Evolutionary conservation across 257 asterid genomes (phyloP), one percentile per base, ranked within the genome.

Genomic region (Ligustrum vulgare): DNA sequence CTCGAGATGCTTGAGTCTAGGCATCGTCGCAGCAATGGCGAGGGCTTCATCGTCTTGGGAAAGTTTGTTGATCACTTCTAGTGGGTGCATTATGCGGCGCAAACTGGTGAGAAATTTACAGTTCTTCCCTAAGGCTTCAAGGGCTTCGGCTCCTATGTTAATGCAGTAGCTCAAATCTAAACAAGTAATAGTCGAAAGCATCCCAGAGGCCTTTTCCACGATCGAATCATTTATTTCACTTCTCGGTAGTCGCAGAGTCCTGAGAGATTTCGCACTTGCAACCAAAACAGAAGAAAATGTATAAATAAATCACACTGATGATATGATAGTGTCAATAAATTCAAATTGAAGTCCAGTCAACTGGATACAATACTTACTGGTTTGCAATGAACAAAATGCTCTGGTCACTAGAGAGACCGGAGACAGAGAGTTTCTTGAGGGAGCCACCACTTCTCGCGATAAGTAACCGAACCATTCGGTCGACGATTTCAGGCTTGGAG

Each of bases 101-200:
- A 94, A 78, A 70, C 79, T 80, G 33, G 87, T 83, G 65, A 94
- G 88, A 41, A 75, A 84, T 72, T 80, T 90, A 70, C 98, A 91
- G 78, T 87, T 69, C 76, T 87, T 86, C 32, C 98, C 97, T 28
- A 91, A 65, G 0, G 89, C 86, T 79, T 88, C 96, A 0, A 94
- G 88, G 15, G 91, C 90, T 56, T 68, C 77, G 3, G 96, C 96
- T 72, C 98, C 97, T 5, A 94, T 73, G 8, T 79, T 84, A 25
- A 81, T 76, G 89, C 98, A 94, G 72, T 89, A 90, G 86, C 98
- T 94, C 87, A 94, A 66, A 73, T 94, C 98, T 20, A 94, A 62
- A 23, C 71, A 81, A 5, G 97, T 91, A n/a, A 94, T 47, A 16
- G 78, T 43, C 0, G 89, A 84, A 7, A 94, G 75, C 83, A 56